phyloP scores from a whole-genome alignment of 345 rosid species.

The Syzygium aromaticum region DNA sequence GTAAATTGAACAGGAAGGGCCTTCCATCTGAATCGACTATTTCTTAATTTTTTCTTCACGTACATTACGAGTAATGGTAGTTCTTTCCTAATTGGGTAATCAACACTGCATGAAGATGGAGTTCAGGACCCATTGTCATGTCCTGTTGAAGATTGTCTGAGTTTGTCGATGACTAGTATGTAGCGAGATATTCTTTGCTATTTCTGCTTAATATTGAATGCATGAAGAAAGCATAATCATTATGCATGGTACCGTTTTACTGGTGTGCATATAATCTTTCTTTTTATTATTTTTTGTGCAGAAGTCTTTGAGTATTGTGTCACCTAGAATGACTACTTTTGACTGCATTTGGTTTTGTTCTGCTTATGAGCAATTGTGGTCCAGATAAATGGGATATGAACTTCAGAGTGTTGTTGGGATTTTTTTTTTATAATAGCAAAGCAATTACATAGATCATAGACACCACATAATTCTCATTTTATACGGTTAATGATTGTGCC shows the following conservation, averaged over 20 bases:
- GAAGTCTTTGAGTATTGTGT: neutral
- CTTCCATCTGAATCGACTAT: neutral
- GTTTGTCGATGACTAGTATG: neutral
- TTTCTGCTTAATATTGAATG: neutral
- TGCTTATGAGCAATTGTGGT: neutral
- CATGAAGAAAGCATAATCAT: neutral
- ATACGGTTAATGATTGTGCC: neutral
- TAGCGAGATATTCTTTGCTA: neutral
- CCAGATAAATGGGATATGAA: neutral
- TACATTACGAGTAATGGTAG: neutral
- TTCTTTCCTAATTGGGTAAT: neutral
- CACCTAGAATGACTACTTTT: neutral
- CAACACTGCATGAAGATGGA: neutral
- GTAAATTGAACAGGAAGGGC: neutral
- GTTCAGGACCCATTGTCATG: neutral
- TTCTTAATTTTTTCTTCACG: neutral
- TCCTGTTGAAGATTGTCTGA: neutral
- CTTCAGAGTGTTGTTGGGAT: neutral
- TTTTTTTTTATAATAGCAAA: neutral
- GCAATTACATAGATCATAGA: neutral
- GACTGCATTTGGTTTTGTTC: neutral
- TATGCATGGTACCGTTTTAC: neutral
- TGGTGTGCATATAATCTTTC: neutral
- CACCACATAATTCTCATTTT: neutral
- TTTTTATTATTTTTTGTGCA: neutral